These are phyloP conservation scores for Eucalyptus pauciflora DNA, from an alignment of 345 rosid genomes.

Conservation along the genomic window DNA sequence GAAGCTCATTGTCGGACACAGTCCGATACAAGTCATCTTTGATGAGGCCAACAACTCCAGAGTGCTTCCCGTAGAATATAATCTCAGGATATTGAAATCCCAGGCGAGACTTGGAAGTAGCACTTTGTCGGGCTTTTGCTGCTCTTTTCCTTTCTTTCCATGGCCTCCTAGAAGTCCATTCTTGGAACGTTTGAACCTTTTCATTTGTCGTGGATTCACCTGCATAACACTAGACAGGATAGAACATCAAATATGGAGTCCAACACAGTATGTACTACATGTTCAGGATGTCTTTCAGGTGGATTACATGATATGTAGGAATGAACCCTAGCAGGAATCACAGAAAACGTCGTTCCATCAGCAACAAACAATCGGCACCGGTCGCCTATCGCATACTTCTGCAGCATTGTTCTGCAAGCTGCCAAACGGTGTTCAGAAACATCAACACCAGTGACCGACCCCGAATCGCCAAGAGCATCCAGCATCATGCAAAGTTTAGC, in stretches of 20 bases:
- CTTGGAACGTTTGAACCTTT: slow-evolving; percentile 28
- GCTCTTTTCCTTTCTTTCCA: slow-evolving; percentile 82
- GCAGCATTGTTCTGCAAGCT: slow-evolving; percentile 84
- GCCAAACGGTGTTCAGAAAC: slow-evolving; percentile 81
- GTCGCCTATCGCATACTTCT: slow-evolving; percentile 63
- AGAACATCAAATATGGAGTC: neutral
- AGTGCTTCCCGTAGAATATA: slow-evolving; percentile 58
- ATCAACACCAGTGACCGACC: slow-evolving; percentile 90
- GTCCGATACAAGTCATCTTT: slow-evolving; percentile 38
- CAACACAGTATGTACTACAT: neutral
- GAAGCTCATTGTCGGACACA: slow-evolving; percentile 14
- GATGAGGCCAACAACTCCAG: slow-evolving; percentile 64
- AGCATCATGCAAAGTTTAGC: slow-evolving; percentile 90
- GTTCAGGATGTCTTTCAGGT: neutral
- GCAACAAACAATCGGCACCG: slow-evolving; percentile 76
- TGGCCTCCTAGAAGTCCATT: slow-evolving; percentile 78
- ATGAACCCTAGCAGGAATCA: slow-evolving; percentile 27
- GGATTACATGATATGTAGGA: slow-evolving; percentile 25
- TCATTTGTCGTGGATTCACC: slow-evolving; percentile 29
- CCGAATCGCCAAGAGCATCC: slow-evolving; percentile 63
- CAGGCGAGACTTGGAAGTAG: slow-evolving; percentile 6
- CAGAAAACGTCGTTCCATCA: slow-evolving; percentile 68
- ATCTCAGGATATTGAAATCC: slow-evolving; percentile 44
- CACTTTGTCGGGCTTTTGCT: slow-evolving; percentile 28
- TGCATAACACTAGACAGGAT: slow-evolving; percentile 33